Evolutionary conservation across 2,329 filamentous ascomycete genomes (phyloP).

Genomic region (Pochonia chlamydosporia): DNA sequence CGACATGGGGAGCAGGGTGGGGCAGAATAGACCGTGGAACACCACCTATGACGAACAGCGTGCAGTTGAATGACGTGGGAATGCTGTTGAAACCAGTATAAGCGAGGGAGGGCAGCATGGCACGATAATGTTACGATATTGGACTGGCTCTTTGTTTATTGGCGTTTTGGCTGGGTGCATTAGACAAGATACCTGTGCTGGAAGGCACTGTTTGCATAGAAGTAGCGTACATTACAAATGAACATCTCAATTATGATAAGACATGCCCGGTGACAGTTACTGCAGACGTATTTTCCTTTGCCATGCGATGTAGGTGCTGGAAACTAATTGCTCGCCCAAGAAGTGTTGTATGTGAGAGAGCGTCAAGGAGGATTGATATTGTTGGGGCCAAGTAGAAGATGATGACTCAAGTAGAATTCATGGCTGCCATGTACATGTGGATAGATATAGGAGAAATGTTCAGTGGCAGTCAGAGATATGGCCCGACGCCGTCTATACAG

Average conservation of each 20-base stretch:
- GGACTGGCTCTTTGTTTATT: background rate
- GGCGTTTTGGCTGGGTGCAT: conserved; percentile 6
- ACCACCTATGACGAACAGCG: conserved; percentile 13
- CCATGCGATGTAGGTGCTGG: too few relatives aligned
- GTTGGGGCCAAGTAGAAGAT: too few relatives aligned
- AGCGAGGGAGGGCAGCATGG: background rate
- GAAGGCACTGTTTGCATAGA: conserved; percentile 1
- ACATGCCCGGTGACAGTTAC: background rate
- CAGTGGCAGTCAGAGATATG: too few relatives aligned
- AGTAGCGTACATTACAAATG: background rate
- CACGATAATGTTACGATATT: background rate
- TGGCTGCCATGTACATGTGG: too few relatives aligned
- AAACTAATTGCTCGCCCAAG: too few relatives aligned
- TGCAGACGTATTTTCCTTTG: background rate
- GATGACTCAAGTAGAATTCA: too few relatives aligned
- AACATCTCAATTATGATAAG: background rate
- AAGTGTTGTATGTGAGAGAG: too few relatives aligned
- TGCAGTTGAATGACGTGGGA: conserved; percentile 29
- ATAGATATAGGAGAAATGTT: too few relatives aligned
- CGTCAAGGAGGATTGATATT: too few relatives aligned
- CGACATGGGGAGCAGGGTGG: conserved; percentile 23
- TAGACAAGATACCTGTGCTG: conserved; percentile 8
- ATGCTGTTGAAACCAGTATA: conserved; percentile 16
- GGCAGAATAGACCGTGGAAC: conserved; percentile 23
- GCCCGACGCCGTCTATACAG: too few relatives aligned